phyloP scores from a whole-genome alignment of 371 early-diverging fungal species.

The Actinomortierella wolfii region DNA sequence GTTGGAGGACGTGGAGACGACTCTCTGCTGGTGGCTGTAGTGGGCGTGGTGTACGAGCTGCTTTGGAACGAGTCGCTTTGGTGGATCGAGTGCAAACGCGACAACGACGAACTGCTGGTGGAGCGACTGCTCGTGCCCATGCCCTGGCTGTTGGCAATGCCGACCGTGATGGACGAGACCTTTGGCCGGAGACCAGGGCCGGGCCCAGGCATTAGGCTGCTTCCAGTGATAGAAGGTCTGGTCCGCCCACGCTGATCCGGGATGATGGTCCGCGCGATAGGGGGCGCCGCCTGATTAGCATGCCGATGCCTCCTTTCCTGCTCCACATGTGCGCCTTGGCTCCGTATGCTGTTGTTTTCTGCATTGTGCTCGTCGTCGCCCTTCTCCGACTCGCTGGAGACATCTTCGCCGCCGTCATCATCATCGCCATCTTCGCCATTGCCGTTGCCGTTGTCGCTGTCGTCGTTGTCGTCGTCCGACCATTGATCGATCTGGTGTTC shows the following conservation, averaged over 20 bases:
- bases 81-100: slow-evolving; percentile 39
- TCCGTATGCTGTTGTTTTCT: neutral
- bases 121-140: slow-evolving; percentile 38
- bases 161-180: slow-evolving; percentile 43
- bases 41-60: slow-evolving; percentile 10
- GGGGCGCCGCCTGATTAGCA: slow-evolving; percentile 5
- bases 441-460: slow-evolving; percentile 4
- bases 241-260: slow-evolving; percentile 28
- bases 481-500: too few species aligned
- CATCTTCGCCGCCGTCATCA: neutral
- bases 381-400: slow-evolving; percentile 2
- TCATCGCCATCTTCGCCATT: neutral
- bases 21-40: slow-evolving; percentile 29
- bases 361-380: slow-evolving; percentile 1
- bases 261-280: neutral
- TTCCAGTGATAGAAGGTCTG: slow-evolving; percentile 8
- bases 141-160: slow-evolving; percentile 42
- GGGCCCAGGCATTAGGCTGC: slow-evolving; percentile 40
- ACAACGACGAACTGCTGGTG: slow-evolving; percentile 35
- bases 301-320: slow-evolving; percentile 5
- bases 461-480: too few species aligned
- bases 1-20: slow-evolving; percentile 33
- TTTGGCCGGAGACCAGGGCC: slow-evolving; percentile 20
- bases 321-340: neutral
- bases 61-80: slow-evolving; percentile 28